Conservation (phyloP, 352 stramenopile species). For the Globisporangium lucens region DNA sequence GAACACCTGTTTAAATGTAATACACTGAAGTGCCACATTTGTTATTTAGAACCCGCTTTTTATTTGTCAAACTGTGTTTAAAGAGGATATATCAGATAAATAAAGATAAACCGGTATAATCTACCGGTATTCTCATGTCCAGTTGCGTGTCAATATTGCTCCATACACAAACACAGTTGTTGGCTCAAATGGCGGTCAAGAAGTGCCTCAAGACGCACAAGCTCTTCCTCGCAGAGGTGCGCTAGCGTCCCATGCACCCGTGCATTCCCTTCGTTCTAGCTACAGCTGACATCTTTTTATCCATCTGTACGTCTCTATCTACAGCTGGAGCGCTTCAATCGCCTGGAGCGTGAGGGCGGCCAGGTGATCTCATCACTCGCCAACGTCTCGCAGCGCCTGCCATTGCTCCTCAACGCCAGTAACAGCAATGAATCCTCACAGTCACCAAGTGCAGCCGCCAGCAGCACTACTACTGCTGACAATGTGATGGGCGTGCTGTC, state of each 20-base stretch:
- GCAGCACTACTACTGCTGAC: not conserved
- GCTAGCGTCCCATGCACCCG: not conserved
- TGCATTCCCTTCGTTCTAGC: no score
- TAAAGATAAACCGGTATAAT: no score
- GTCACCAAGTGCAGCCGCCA: not conserved
- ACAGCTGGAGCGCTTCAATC: slow-evolving; percentile 43
- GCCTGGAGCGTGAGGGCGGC: slow-evolving; percentile 55
- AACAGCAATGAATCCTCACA: slow-evolving; percentile 3
- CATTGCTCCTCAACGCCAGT: slow-evolving; percentile 25
- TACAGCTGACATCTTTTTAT: not conserved
- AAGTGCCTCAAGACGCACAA: slow-evolving; percentile 67
- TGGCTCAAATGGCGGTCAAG: slow-evolving; percentile 37
- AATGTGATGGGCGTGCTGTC: slow-evolving; percentile 43
- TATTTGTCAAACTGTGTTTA: no score
- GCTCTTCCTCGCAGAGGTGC: slow-evolving; percentile 56
- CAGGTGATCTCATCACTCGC: slow-evolving; percentile 67
- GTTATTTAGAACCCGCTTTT: no score
- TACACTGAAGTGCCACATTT: no score
- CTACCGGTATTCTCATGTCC: no score
- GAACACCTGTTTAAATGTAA: not conserved
- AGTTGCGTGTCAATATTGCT: no score
- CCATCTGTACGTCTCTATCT: not conserved
- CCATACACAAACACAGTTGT: no score
- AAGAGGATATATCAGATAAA: no score
- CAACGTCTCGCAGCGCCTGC: slow-evolving; percentile 62